Evolutionary conservation across 345 rosid species (phyloP).

Genomic region (Nephelium lappaceum): DNA sequence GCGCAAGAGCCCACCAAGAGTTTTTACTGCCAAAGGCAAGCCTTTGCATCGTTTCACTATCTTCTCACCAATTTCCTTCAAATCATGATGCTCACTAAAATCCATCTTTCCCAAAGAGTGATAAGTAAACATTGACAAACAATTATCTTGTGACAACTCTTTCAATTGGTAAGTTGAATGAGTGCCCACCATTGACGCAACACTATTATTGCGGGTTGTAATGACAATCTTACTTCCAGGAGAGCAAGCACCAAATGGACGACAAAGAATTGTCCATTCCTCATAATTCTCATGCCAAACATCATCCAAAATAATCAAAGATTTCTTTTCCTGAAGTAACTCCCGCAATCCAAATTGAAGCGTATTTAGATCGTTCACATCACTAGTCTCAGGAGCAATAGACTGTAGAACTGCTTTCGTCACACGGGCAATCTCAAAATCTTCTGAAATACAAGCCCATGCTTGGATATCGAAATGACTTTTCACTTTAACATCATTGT

Average conservation of each 20-base stretch:
- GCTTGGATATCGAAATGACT: slow-evolving; percentile 21
- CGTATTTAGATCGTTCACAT: slow-evolving; percentile 3
- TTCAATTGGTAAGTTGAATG: slow-evolving; percentile 19
- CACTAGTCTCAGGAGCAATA: neutral
- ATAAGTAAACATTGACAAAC: slow-evolving; percentile 23
- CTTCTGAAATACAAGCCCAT: slow-evolving; percentile 24
- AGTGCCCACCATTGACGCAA: slow-evolving; percentile 18
- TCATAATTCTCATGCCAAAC: slow-evolving; percentile 8
- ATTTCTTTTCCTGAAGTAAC: slow-evolving; percentile 3
- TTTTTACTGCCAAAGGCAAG: slow-evolving; percentile 21
- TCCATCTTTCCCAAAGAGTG: slow-evolving; percentile 3
- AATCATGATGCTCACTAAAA: neutral
- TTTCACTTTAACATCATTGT: slow-evolving; percentile 9
- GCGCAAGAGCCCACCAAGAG: slow-evolving; percentile 7
- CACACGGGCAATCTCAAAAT: neutral
- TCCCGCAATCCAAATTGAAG: slow-evolving; percentile 24
- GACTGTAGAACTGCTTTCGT: slow-evolving; percentile 27
- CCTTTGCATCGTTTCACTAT: slow-evolving; percentile 25
- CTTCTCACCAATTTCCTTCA: slow-evolving; percentile 15
- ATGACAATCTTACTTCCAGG: slow-evolving; percentile 24
- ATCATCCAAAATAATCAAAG: slow-evolving; percentile 31
- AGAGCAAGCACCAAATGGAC: slow-evolving; percentile 16
- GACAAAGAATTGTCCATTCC: slow-evolving; percentile 17
- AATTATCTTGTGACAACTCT: slow-evolving; percentile 17
- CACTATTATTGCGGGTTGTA: slow-evolving; percentile 23